Evolutionary conservation across 768 basidiomycete genomes (phyloP).

Genomic region (Suillus luteus): DNA sequence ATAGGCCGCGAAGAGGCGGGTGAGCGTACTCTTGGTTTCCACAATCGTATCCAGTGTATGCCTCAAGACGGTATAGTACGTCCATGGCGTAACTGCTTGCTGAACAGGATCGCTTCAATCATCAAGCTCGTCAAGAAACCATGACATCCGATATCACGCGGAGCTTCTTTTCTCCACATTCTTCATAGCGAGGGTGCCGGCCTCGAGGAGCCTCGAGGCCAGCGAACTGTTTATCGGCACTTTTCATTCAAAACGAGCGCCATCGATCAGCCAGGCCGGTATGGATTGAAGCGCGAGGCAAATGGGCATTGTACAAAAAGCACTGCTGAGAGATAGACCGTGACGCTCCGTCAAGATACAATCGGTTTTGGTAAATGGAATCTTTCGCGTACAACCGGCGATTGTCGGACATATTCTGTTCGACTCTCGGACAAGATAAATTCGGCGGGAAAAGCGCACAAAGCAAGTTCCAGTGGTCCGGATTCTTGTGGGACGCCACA

Average conservation of each 20-base stretch:
- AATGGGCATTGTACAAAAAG: neutral
- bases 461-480: neutral
- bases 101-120: constrained; percentile 20
- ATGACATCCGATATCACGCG: constrained; percentile 45
- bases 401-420: neutral
- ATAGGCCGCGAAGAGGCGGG: neutral
- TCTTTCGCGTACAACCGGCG: neutral
- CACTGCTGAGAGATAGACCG: neutral
- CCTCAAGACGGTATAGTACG: constrained; percentile 58
- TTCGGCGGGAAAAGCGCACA: neutral
- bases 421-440: neutral
- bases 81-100: constrained; percentile 55
- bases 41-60: constrained; percentile 52
- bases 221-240: constrained; percentile 39
- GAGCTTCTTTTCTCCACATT: constrained; percentile 44
- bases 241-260: constrained; percentile 46
- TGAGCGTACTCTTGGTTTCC: constrained; percentile 28
- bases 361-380: neutral
- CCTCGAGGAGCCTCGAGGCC: constrained; percentile 59
- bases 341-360: neutral
- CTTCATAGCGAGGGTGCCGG: constrained; percentile 57
- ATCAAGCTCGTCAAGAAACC: constrained; percentile 27
- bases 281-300: neutral
- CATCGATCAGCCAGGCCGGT: constrained; percentile 26
- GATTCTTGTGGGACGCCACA: neutral